Conservation (phyloP, 495 filamentous ascomycete species). For the Penicillium samsonianum region DNA sequence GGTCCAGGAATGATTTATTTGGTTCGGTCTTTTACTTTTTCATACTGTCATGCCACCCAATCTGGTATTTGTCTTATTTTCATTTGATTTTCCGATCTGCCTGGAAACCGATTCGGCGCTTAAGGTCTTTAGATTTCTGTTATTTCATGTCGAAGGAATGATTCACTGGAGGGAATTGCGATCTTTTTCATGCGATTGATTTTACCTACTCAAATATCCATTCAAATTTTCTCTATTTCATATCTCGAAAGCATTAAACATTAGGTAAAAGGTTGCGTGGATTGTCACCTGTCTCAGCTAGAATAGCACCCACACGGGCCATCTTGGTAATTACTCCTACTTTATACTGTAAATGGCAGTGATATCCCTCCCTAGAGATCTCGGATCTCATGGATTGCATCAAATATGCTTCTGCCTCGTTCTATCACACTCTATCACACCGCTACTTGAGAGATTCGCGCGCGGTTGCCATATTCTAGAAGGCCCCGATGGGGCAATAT, state of each 20-base stretch:
- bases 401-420: background rate
- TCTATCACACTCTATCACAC: background rate
- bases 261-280: background rate
- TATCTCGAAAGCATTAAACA: background rate
- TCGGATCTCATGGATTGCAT: background rate
- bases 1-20: background rate
- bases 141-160: background rate
- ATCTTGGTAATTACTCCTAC: background rate
- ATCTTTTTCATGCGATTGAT: constrained; percentile 5
- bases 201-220: background rate
- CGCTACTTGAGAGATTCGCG: background rate
- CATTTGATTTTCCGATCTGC: background rate
- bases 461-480: background rate
- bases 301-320: background rate
- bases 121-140: constrained; percentile 7
- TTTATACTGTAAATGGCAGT: background rate
- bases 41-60: background rate
- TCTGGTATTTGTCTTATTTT: constrained; percentile 1
- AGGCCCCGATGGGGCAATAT: background rate
- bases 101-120: background rate
- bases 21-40: background rate
- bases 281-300: background rate
- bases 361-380: background rate
- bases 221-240: background rate
- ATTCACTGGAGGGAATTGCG: constrained; percentile 4